These are phyloP conservation scores for Aspergillus novofumigatus DNA, from an alignment of 2,329 filamentous ascomycete genomes.

Conservation along the genomic window DNA sequence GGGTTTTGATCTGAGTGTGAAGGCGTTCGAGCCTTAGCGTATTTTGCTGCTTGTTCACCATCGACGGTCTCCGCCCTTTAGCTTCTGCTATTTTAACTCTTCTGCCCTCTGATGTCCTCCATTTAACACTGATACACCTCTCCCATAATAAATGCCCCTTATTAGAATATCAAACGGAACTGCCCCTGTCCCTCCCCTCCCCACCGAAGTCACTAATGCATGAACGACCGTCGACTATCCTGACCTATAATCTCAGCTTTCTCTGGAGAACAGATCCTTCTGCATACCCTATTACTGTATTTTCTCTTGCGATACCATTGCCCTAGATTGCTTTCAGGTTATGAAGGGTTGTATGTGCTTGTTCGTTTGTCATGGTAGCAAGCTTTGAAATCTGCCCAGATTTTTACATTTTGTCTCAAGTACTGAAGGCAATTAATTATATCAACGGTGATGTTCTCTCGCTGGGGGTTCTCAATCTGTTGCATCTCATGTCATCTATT, in stretches of 20 bases:
- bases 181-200: no score
- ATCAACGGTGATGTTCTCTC: neutral
- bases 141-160: neutral
- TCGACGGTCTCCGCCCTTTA: neutral
- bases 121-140: neutral
- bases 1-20: slow-evolving; percentile 61
- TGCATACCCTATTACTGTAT: neutral
- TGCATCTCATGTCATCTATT: neutral
- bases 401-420: neutral
- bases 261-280: neutral
- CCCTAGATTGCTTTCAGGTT: neutral
- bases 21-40: neutral
- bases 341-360: neutral
- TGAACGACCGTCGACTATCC: neutral
- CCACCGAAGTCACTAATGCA: neutral
- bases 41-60: neutral
- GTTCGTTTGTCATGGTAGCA: neutral
- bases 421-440: neutral
- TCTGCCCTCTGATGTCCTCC: neutral
- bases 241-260: neutral
- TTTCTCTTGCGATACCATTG: neutral
- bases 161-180: neutral
- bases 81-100: no score
- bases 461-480: neutral
- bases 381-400: neutral